Conservation (phyloP, 768 basidiomycete genomes). For the Grammothele lineata region DNA sequence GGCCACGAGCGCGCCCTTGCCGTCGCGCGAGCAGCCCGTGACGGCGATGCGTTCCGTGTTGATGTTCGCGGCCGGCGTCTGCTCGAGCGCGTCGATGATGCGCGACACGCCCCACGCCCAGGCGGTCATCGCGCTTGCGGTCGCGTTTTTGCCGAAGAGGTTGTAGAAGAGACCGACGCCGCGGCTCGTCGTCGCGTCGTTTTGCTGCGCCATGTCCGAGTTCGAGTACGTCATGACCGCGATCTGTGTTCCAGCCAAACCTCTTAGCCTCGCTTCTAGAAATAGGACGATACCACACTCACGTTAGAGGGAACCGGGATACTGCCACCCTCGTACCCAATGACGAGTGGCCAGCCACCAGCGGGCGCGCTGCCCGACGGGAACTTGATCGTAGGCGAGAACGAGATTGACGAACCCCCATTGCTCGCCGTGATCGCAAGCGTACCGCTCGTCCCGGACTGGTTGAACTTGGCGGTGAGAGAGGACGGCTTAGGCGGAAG, state of each 20-base stretch:
- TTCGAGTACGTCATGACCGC: slow-evolving; percentile 51
- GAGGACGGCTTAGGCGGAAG: slow-evolving; percentile 44
- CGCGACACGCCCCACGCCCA: slow-evolving; percentile 62
- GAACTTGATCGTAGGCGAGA: slow-evolving; percentile 41
- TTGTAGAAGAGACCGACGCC: slow-evolving; percentile 56
- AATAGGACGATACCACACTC: slow-evolving; percentile 2
- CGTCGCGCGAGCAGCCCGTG: slow-evolving; percentile 57
- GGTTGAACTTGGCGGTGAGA: slow-evolving; percentile 41
- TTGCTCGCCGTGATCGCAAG: slow-evolving; percentile 47
- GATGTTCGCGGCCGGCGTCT: slow-evolving; percentile 42
- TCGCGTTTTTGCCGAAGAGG: slow-evolving; percentile 44
- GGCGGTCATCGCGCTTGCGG: slow-evolving; percentile 52
- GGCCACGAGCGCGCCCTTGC: slow-evolving; percentile 56
- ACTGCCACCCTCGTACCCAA: slow-evolving; percentile 44
- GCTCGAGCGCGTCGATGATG: slow-evolving; percentile 57
- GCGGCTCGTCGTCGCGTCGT: slow-evolving; percentile 36
- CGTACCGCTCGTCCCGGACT: slow-evolving; percentile 27
- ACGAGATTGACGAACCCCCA: slow-evolving; percentile 44
- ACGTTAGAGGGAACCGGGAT: slow-evolving; percentile 29
- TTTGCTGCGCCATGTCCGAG: slow-evolving; percentile 50
- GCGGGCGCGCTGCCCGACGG: slow-evolving; percentile 40
- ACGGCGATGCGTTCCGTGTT: slow-evolving; percentile 47
- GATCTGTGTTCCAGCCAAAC: slow-evolving; percentile 26
- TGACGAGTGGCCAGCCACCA: slow-evolving; percentile 44
- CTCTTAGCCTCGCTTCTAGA: slow-evolving; percentile 24